Percentiles rank a stretch among this genome's conserved stretches.
phyloP scores from a whole-genome alignment of 2,329 filamentous ascomycete genomes.

The Trichoderma sp. region DNA sequence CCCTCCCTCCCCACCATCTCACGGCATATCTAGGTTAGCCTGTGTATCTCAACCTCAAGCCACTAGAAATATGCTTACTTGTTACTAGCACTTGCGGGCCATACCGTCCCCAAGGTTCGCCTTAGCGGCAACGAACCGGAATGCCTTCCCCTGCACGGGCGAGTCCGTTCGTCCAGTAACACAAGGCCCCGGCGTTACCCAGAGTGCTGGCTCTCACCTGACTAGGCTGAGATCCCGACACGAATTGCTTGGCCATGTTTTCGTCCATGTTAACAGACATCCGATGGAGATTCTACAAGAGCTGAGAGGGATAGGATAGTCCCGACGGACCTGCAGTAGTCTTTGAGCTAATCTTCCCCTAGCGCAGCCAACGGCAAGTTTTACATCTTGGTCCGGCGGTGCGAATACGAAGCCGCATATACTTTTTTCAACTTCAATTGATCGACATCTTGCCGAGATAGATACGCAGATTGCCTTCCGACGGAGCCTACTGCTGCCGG shows the following conservation, averaged over 20 bases:
- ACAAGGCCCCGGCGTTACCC: neutral
- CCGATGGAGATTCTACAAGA: neutral
- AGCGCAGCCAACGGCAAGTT: neutral
- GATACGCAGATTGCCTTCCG: neutral
- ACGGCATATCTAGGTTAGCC: neutral
- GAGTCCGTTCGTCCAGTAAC: constrained; percentile 8
- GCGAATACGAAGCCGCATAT: neutral
- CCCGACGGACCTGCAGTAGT: constrained; percentile 11
- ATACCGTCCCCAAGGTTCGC: neutral
- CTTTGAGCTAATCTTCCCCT: neutral
- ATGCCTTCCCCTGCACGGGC: neutral
- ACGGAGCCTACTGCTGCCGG: neutral
- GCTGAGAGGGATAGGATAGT: neutral
- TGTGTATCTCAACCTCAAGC: neutral
- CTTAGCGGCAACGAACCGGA: constrained; percentile 1
- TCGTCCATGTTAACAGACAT: neutral
- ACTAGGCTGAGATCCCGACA: neutral
- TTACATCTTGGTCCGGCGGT: neutral
- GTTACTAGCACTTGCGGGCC: neutral
- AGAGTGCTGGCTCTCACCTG: neutral
- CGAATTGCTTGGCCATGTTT: neutral
- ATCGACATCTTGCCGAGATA: neutral
- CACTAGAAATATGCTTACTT: constrained; percentile 10
- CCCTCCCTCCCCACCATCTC: neutral
- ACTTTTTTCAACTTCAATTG: neutral